These are phyloP conservation scores for Lipomyces sp. DNA, from an alignment of 805 yeast species.

Conservation along the genomic window DNA sequence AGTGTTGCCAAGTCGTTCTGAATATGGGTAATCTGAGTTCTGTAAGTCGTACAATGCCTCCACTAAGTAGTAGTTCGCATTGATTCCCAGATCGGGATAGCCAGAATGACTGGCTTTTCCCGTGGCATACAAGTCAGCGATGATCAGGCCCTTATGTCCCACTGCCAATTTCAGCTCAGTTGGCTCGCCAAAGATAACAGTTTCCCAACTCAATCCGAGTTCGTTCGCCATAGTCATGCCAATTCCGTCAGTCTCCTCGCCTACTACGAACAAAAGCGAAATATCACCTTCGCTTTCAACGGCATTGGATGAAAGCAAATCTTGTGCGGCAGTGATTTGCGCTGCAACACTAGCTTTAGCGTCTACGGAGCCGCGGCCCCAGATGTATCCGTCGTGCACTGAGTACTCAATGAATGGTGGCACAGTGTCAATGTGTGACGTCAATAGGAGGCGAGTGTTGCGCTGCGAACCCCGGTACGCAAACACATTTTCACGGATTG, in stretches of 20 bases:
- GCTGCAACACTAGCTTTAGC: constrained; percentile 75
- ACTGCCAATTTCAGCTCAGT: constrained; percentile 69
- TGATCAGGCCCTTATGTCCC: constrained; percentile 58
- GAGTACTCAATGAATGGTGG: constrained; percentile 65
- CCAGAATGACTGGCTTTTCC: constrained; percentile 58
- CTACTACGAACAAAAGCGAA: constrained; percentile 65
- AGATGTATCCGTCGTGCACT: constrained; percentile 54
- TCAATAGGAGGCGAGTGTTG: constrained; percentile 56
- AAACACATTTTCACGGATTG: constrained; percentile 56
- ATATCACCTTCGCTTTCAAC: constrained; percentile 59
- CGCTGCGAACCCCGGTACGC: constrained; percentile 58
- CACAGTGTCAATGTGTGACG: constrained; percentile 74
- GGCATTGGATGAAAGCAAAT: constrained; percentile 49
- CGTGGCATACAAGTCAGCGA: constrained; percentile 25
- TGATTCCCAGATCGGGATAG: constrained; percentile 69
- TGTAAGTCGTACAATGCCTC: constrained; percentile 56
- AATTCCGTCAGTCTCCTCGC: constrained; percentile 68
- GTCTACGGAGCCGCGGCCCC: constrained; percentile 71
- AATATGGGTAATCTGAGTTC: constrained; percentile 53
- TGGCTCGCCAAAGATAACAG: constrained; percentile 76
- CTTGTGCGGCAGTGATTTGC: constrained; percentile 60
- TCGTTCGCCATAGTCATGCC: constrained; percentile 61
- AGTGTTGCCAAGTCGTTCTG: constrained; percentile 61
- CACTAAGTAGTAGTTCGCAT: constrained; percentile 62
- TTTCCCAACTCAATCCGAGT: constrained; percentile 56